These are phyloP conservation scores for Psidium guajava DNA, from an alignment of 345 rosid genomes.

Conservation along the genomic window DNA sequence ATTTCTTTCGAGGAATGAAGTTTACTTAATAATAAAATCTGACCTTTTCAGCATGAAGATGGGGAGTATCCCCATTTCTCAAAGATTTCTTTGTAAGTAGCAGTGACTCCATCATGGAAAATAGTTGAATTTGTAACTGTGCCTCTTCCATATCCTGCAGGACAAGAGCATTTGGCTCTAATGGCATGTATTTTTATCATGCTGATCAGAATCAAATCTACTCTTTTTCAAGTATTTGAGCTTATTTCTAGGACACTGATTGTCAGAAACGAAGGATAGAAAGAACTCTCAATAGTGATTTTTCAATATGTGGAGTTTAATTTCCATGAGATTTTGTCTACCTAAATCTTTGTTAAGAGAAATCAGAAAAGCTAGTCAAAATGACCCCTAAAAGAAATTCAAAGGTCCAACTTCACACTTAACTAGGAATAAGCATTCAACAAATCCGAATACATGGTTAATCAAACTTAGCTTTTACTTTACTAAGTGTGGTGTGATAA, in stretches of 20 bases:
- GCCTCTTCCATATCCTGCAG: conserved; percentile 60
- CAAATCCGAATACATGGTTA: background rate
- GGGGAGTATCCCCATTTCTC: conserved; percentile 49
- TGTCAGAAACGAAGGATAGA: background rate
- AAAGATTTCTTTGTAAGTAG: conserved; percentile 61
- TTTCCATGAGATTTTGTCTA: background rate
- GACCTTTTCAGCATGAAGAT: conserved; percentile 62
- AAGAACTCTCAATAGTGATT: background rate
- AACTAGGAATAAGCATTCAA: background rate
- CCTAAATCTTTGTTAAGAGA: background rate
- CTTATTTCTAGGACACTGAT: background rate
- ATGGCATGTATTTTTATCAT: background rate
- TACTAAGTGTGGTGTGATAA: background rate
- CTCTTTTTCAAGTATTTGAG: background rate
- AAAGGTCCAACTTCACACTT: background rate
- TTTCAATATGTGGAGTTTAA: background rate
- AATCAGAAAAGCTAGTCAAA: background rate
- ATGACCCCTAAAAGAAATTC: background rate
- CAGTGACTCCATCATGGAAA: conserved; percentile 51
- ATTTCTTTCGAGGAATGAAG: background rate
- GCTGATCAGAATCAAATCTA: background rate
- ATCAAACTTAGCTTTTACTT: background rate
- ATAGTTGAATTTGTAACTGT: conserved; percentile 44
- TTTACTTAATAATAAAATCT: background rate
- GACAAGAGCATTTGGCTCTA: background rate